These are phyloP conservation scores for Aspergillus oerlinghausenensis DNA, from an alignment of 2,329 filamentous ascomycete genomes.

Conservation along the genomic window DNA sequence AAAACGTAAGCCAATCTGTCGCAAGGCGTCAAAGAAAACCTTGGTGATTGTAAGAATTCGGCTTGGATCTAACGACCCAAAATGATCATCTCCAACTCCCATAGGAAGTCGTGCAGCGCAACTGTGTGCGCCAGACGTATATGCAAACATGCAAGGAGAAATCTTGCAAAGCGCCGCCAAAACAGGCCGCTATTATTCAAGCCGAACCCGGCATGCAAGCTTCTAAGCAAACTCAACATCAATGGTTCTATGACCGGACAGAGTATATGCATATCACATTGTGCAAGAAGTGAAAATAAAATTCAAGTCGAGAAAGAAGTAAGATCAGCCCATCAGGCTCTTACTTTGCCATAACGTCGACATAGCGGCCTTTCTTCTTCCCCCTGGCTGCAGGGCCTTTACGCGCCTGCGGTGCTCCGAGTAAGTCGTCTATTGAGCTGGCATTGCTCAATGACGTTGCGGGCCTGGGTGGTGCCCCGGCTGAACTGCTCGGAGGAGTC, in stretches of 20 bases:
- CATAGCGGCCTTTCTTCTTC: slow-evolving; percentile 80
- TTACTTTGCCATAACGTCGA: slow-evolving; percentile 87
- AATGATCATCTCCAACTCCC: neutral
- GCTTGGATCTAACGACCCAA: neutral
- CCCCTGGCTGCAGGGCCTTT: slow-evolving; percentile 63
- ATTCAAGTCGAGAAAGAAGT: slow-evolving; percentile 6
- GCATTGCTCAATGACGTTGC: slow-evolving; percentile 81
- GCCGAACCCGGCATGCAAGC: slow-evolving; percentile 9
- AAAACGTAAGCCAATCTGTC: neutral
- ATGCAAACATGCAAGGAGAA: slow-evolving; percentile 5
- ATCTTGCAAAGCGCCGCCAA: slow-evolving; percentile 6
- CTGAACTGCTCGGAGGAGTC: slow-evolving; percentile 32
- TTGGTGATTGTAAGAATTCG: neutral
- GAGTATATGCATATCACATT: slow-evolving; percentile 7
- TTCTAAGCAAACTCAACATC: slow-evolving; percentile 4
- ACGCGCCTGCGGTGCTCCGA: slow-evolving; percentile 68
- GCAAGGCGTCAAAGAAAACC: neutral
- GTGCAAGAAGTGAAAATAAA: slow-evolving; percentile 9
- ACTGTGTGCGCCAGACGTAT: neutral
- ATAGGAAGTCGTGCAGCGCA: neutral
- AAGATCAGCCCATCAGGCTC: slow-evolving; percentile 2
- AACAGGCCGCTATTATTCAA: slow-evolving; percentile 1
- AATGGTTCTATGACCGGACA: slow-evolving; percentile 3
- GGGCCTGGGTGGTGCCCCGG: slow-evolving; percentile 59
- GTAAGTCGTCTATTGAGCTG: slow-evolving; percentile 89